These are phyloP conservation scores for Dactylellina drechsleri DNA, from an alignment of 2,329 filamentous ascomycete species.

Conservation along the genomic window DNA sequence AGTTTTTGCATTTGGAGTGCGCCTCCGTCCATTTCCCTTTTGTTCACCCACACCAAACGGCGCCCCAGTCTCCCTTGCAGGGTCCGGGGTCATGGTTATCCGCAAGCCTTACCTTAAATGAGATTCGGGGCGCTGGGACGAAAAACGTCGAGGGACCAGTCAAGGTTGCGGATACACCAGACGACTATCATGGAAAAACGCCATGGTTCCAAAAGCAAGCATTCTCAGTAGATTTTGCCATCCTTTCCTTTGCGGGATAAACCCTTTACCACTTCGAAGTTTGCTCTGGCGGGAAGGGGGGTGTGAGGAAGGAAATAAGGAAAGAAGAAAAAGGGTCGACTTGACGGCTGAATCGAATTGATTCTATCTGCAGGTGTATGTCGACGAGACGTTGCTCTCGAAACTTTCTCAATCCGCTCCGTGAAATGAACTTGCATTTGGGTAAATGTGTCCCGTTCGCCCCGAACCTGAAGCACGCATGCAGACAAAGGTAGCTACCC, in stretches of 20 bases:
- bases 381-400: slow-evolving; percentile 22
- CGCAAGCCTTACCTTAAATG: slow-evolving; percentile 56
- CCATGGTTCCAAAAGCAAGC: slow-evolving; percentile 20
- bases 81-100: slow-evolving; percentile 54
- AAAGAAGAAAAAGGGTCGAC: slow-evolving; percentile 16
- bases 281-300: not conserved
- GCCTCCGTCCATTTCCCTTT: slow-evolving; percentile 38
- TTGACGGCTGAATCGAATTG: slow-evolving; percentile 40
- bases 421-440: slow-evolving; percentile 51
- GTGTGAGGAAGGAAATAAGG: not conserved
- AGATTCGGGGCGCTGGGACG: slow-evolving; percentile 35
- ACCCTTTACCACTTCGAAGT: not conserved
- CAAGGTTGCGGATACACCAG: not conserved
- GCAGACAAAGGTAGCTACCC: not conserved
- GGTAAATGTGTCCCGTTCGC: slow-evolving; percentile 47
- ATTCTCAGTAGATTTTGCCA: slow-evolving; percentile 15
- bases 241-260: not conserved
- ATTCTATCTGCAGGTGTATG: slow-evolving; percentile 11
- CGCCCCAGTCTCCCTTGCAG: slow-evolving; percentile 52
- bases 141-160: slow-evolving; percentile 8
- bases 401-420: slow-evolving; percentile 25
- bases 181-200: not conserved
- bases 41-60: slow-evolving; percentile 41
- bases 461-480: slow-evolving; percentile 6
- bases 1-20: slow-evolving; percentile 28